Conservation (phyloP, 768 basidiomycete species). For the Pulveroboletus sp. region DNA sequence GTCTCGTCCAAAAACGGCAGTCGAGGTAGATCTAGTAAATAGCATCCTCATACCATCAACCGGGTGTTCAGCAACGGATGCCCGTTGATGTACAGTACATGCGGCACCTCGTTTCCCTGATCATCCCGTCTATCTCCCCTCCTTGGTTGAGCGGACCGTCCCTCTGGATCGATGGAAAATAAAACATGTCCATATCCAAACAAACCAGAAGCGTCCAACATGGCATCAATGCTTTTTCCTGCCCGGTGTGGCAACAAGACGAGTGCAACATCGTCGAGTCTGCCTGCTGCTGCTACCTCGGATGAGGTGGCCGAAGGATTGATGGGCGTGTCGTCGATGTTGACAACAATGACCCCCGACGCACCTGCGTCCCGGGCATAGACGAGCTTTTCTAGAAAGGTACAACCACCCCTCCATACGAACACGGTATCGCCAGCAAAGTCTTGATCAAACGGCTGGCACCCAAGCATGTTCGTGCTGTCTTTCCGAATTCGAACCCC, state of each 20-base stretch:
- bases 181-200: conserved; percentile 45
- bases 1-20: no score
- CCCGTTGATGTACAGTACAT: conserved; percentile 71
- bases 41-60: conserved; percentile 47
- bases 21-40: neutral
- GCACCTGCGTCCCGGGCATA: conserved; percentile 67
- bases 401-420: conserved; percentile 74
- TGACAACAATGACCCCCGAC: conserved; percentile 72
- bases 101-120: conserved; percentile 34
- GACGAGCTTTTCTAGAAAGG: conserved; percentile 81
- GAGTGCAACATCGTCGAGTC: conserved; percentile 54
- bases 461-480: conserved; percentile 52
- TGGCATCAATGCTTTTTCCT: conserved; percentile 49
- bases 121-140: conserved; percentile 17
- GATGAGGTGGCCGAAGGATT: conserved; percentile 61
- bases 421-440: conserved; percentile 55
- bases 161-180: conserved; percentile 45
- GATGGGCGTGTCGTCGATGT: conserved; percentile 51
- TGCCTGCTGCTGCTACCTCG: conserved; percentile 54
- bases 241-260: conserved; percentile 52
- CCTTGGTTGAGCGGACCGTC: conserved; percentile 21
- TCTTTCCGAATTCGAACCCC: conserved; percentile 57
- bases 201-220: conserved; percentile 50
- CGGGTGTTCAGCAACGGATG: conserved; percentile 74
- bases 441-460: conserved; percentile 45